Evolutionary conservation across 129 eudicot species (phyloP).

Genomic region (Escallonia herrerae): DNA sequence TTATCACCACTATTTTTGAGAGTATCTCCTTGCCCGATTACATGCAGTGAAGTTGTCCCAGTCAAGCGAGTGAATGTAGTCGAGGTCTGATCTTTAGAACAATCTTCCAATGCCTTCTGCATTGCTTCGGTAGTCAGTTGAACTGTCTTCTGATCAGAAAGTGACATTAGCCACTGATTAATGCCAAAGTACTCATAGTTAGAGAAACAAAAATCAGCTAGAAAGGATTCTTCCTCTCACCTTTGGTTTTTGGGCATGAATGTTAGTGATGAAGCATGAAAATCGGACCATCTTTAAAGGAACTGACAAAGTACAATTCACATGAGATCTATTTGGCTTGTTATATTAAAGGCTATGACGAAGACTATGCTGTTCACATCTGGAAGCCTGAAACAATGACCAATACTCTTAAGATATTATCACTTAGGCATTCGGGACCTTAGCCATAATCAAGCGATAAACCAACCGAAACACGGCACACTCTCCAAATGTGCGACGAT

Average conservation of each 20-base stretch:
- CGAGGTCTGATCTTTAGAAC: conserved; percentile 22
- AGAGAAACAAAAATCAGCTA: not conserved
- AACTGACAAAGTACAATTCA: conserved; percentile 13
- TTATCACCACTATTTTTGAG: conserved; percentile 11
- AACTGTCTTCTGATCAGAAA: conserved; percentile 47
- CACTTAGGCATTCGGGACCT: conserved; percentile 18
- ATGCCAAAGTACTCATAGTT: not conserved
- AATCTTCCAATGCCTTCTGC: conserved; percentile 69
- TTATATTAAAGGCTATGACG: conserved; percentile 4
- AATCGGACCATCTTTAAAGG: conserved; percentile 60
- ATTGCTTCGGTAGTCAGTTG: conserved; percentile 62
- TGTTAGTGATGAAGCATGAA: conserved; percentile 68
- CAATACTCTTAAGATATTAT: conserved; percentile 4
- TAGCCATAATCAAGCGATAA: conserved; percentile 95
- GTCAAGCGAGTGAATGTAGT: conserved; percentile 13
- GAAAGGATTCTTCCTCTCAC: conserved; percentile 32
- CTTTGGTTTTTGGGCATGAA: conserved; percentile 58
- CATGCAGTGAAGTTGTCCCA: conserved; percentile 10
- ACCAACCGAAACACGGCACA: conserved; percentile 83
- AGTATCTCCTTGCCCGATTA: conserved; percentile 15
- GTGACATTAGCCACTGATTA: conserved; percentile 7
- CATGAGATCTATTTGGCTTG: conserved; percentile 19
- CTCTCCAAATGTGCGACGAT: conserved; percentile 91
- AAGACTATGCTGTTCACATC: conserved; percentile 18
- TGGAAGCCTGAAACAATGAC: conserved; percentile 25